Conservation (phyloP, 257 asterid species). For the Solanum chilense region DNA sequence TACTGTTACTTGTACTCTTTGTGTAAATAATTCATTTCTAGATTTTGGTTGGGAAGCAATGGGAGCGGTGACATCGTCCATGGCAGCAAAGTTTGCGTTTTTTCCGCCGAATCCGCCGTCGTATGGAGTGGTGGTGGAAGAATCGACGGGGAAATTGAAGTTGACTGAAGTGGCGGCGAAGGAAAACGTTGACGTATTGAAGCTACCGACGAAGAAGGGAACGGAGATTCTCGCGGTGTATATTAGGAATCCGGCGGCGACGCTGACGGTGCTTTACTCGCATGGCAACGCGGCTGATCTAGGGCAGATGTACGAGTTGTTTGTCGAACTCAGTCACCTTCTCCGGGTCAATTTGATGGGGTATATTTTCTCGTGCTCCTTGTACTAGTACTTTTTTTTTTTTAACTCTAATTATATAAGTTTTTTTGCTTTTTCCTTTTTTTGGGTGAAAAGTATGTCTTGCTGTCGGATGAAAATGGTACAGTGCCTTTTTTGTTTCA, state of each 20-base stretch:
- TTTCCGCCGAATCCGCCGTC: slow-evolving; percentile 93
- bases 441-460: not conserved
- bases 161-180: slow-evolving; percentile 78
- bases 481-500: not conserved
- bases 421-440: not conserved
- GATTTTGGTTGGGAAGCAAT: slow-evolving; percentile 7
- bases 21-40: not conserved
- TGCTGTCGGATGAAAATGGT: not conserved
- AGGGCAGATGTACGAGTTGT: slow-evolving; percentile 93
- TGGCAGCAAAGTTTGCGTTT: slow-evolving; percentile 93
- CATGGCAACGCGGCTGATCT: slow-evolving; percentile 99
- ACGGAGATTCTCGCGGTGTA: slow-evolving; percentile 67
- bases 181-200: slow-evolving; percentile 75
- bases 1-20: not conserved
- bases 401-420: not conserved
- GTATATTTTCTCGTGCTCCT: slow-evolving; percentile 16
- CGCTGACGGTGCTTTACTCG: slow-evolving; percentile 70
- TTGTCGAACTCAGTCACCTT: slow-evolving; percentile 76
- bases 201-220: slow-evolving; percentile 69
- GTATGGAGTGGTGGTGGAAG: slow-evolving; percentile 49
- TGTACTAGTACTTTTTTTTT: not conserved
- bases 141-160: slow-evolving; percentile 48
- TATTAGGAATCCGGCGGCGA: slow-evolving; percentile 70
- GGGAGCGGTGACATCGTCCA: slow-evolving; percentile 90
- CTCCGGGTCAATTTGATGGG: slow-evolving; percentile 89